Base-by-base conservation (phyloP, 2,329 filamentous ascomycete species). In the Alternaria triticina region DNA sequence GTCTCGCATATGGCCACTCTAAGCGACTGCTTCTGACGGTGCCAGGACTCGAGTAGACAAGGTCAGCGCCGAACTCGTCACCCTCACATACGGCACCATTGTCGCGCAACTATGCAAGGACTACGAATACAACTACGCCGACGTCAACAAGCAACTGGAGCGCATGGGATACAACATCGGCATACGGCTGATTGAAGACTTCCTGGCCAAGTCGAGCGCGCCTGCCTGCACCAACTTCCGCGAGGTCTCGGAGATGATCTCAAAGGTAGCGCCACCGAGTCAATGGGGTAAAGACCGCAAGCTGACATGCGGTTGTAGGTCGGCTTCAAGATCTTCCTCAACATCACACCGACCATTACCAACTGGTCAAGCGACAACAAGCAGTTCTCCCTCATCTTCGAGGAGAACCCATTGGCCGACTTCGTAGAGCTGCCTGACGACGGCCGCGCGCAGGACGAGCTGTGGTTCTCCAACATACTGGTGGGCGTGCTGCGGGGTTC, bases 141-240 rank as follows among this genome's bases (percentile, higher is more conserved):
- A 98, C 80, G 95, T 99, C 78, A 99, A 99, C 83, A 94, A 95
- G 80, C 96, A 99, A 80, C 87, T 99, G 47, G 96, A 99, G 79
- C 96, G 95, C 83, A 99, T 99, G 96, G 96, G 96, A 59, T 97
- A 98, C 83, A 98, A 98, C 76, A 99, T 99, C 69, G 96, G 96
- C 27, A 86, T 98, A 76, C 92, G 96, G 40, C 83, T 99, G 70
- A 97, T 99, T 72, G 96, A 99, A 74, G 96, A 99, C 82, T 99
- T 97, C 76, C 89, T 99, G 17, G 96, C 96, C 74, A 98, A 97
- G 81, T 96, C 94, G 6, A 95, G 93, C 73, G 93, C 92, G 3
- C 92, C 93, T 72, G 88, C 94, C 68, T 99, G 96, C 81, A 86
- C 89, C 72, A 98, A 96, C 83, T 97, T 99, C 77, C 88, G 92